Conservation (phyloP, 139 green algal genomes). For the Coelastrella sp. region DNA sequence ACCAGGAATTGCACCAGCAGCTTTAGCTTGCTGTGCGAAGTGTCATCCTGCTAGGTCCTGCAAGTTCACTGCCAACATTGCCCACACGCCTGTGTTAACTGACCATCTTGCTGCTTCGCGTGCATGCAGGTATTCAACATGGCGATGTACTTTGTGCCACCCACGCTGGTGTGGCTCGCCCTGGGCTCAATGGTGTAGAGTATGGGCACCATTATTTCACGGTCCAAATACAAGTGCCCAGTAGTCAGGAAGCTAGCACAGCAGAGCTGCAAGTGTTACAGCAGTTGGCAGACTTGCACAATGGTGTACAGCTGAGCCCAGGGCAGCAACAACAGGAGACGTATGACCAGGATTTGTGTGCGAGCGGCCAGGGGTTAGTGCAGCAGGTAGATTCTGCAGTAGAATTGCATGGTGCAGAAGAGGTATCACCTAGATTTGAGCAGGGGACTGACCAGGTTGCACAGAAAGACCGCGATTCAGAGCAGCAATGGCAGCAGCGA, state of each 20-base stretch:
- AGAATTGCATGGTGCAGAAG: no score
- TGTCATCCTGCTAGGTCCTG: not conserved
- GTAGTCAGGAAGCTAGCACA: not conserved
- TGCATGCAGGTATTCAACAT: slow-evolving; percentile 45
- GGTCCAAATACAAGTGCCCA: slow-evolving; percentile 24
- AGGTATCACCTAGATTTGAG: no score
- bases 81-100: not conserved
- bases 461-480: no score
- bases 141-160: slow-evolving; percentile 42
- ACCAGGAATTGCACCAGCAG: not conserved
- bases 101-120: not conserved
- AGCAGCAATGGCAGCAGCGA: no score
- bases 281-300: slow-evolving; percentile 35
- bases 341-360: no score
- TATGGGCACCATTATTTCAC: slow-evolving; percentile 54
- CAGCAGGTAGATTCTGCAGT: no score
- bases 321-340: no score
- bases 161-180: slow-evolving; percentile 22
- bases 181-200: slow-evolving; percentile 4
- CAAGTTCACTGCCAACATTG: not conserved
- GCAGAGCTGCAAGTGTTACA: slow-evolving; percentile 20
- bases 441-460: no score
- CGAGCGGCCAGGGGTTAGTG: no score
- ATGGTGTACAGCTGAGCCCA: no score
- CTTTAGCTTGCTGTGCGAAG: not conserved